phyloP scores from a whole-genome alignment of 1,284 basidiomycete genomes.

The Cerrena zonata region DNA sequence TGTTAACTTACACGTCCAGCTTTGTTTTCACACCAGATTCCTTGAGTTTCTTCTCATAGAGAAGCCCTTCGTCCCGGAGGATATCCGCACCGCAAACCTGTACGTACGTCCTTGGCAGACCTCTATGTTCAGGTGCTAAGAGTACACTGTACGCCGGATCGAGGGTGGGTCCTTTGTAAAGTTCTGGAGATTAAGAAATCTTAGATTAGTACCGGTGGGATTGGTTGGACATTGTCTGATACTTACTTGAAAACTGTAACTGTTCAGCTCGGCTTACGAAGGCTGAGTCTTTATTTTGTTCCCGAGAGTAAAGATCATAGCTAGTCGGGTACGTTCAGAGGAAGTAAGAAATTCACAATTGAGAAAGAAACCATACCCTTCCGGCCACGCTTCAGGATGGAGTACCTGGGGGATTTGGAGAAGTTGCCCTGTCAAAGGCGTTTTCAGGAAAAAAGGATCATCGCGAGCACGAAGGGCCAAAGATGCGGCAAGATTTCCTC shows the following conservation, averaged over 20 bases:
- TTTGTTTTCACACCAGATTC: slow-evolving; percentile 13
- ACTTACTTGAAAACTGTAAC: background rate
- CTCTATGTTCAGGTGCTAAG: slow-evolving; percentile 4
- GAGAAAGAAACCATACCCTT: slow-evolving; percentile 3
- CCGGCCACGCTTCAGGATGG: slow-evolving; percentile 7
- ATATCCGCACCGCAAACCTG: slow-evolving; percentile 16
- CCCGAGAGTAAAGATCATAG: slow-evolving; percentile 8
- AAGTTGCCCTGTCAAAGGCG: slow-evolving; percentile 11
- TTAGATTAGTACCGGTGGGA: background rate
- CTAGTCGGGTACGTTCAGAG: too few species aligned
- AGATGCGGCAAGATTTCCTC: slow-evolving; percentile 13
- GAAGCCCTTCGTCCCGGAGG: slow-evolving; percentile 15
- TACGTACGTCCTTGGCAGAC: slow-evolving; percentile 13
- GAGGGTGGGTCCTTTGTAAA: background rate
- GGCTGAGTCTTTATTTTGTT: slow-evolving; percentile 8
- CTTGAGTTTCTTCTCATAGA: slow-evolving; percentile 13
- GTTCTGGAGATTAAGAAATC: background rate
- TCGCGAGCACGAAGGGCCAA: slow-evolving; percentile 12
- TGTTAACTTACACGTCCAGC: slow-evolving; percentile 12
- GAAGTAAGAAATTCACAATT: too few species aligned
- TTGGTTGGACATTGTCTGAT: background rate
- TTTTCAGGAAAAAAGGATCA: slow-evolving; percentile 12
- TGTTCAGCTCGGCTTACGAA: background rate
- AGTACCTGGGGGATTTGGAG: slow-evolving; percentile 11
- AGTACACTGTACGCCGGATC: slow-evolving; percentile 10